Base-by-base conservation (phyloP, 2,329 filamentous ascomycete genomes). In the Sporothrix dimorphospora region DNA sequence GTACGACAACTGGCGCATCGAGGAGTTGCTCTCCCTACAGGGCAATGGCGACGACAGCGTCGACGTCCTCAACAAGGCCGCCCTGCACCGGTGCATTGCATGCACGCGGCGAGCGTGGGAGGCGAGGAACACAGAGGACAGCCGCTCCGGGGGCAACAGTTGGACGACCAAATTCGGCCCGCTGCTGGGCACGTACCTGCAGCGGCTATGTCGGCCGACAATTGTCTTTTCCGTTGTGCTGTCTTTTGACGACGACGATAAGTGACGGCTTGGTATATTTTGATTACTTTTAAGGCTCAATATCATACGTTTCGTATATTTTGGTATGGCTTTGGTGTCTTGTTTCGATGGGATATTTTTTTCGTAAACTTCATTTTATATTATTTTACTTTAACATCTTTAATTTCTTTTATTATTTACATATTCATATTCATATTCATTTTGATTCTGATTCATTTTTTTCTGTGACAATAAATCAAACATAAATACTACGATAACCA, bases 1-100 rank as follows among this genome's bases (percentile, higher is more conserved):
- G 6, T 72, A 76, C 71, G 74, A 76, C 49, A 70, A 74, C 72
- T 40, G 49, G 71, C 73, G 75, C n/a, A 73, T 76, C 40, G 71
- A 71, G n/a, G 75, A 76, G 68, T n/a, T 76, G 3, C 59, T 76
- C 11, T 73, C 73, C n/a, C 67, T 76, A 6, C 21, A 59, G 9
- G n/a, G 6, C 14, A 16, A 11, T 34, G 14, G 4, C 49, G 67
- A 45, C 66, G 7, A 19, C 24, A 14, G 30, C 47, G 16, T n/a
- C 21, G 0, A 30, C 51, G 21, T 53, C 11, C 7, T 73, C 19
- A 76, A 72, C 71, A 76, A 76, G 72, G 40, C 74, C 16, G 72
- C 74, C 1, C 12, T 27, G 7, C 75, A 76, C 45, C 72, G 57
- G 16, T 76, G 75, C 70, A 45, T 75, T 4, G 49, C 8, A 0